A percentile compares a stretch with the other conserved stretches of the same genome.
These are phyloP conservation scores for Ophiostoma piceae DNA, from an alignment of 2,329 filamentous ascomycete species.

Conservation along the genomic window DNA sequence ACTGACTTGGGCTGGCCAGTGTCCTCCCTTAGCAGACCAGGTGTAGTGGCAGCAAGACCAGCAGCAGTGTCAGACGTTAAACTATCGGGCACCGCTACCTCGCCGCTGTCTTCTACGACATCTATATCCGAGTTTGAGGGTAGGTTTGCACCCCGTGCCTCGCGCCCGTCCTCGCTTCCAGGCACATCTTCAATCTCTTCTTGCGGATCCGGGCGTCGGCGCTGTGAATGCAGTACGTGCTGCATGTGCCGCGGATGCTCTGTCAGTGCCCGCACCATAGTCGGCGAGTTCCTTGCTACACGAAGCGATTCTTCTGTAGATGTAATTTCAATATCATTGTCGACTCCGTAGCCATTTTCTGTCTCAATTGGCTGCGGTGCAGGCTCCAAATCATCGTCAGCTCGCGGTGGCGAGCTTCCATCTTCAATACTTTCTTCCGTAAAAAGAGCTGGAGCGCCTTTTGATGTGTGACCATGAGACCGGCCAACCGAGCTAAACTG, in stretches of 20 bases:
- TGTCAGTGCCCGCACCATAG: background rate
- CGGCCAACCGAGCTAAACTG: constrained; percentile 8
- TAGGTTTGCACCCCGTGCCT: background rate
- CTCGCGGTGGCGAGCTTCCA: constrained; percentile 21
- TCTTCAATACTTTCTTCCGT: constrained; percentile 24
- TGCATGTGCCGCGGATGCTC: background rate
- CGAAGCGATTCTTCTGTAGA: background rate
- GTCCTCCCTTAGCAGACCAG: background rate
- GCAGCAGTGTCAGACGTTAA: background rate
- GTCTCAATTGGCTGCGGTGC: background rate
- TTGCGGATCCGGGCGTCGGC: background rate
- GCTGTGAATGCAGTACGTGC: background rate
- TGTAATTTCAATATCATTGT: background rate
- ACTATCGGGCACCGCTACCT: background rate
- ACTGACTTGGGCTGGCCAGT: background rate
- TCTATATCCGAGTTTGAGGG: background rate
- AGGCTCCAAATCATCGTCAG: background rate
- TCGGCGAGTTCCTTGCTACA: background rate
- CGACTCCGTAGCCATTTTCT: background rate
- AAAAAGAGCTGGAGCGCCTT: background rate
- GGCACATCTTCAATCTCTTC: constrained; percentile 24
- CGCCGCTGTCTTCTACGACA: background rate
- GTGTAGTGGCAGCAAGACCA: background rate
- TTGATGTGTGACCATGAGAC: background rate
- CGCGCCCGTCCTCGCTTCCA: background rate